These are phyloP conservation scores for Pyropia yezoensis DNA, from an alignment of 23 red algal species.

Conservation along the genomic window DNA sequence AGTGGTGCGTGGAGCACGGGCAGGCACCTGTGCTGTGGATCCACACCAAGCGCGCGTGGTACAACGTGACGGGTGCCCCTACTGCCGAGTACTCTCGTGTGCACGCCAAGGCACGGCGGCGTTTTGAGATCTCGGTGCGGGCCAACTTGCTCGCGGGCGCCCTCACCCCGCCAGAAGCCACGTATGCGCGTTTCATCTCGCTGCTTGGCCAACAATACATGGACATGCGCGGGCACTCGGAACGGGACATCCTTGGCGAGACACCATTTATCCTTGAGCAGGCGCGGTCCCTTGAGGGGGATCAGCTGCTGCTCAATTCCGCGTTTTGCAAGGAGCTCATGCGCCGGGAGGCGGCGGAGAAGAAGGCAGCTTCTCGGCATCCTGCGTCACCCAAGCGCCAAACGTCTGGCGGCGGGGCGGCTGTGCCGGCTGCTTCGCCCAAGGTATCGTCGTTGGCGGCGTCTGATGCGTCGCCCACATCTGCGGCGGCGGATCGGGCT, in stretches of 20 bases:
- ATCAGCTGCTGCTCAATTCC: not conserved
- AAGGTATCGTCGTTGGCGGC: not conserved
- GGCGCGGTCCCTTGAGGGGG: constrained; percentile 1
- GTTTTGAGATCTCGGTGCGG: constrained; percentile 3
- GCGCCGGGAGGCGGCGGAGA: not conserved
- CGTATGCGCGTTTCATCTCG: not conserved
- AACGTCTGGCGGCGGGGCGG: not conserved
- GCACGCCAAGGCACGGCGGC: not conserved
- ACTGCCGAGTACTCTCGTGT: not conserved
- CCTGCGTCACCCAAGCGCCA: not conserved
- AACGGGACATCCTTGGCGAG: constrained; percentile 8
- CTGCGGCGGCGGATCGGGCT: too few species aligned
- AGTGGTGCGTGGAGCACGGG: constrained; percentile 16
- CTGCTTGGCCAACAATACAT: not conserved
- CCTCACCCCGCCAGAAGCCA: not conserved
- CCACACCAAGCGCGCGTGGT: constrained; percentile 5
- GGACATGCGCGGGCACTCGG: constrained; percentile 8
- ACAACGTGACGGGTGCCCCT: constrained; percentile 2
- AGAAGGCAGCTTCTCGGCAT: not conserved
- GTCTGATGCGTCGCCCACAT: too few species aligned
- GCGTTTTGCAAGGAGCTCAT: not conserved
- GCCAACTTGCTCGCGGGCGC: not conserved
- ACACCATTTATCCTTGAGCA: constrained; percentile 5
- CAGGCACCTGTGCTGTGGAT: not conserved
- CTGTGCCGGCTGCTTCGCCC: not conserved